Evolutionary conservation across 495 filamentous ascomycete genomes (phyloP), one percentile per base, ranked within the genome.

Genomic region (Penicillium roqueforti): DNA sequence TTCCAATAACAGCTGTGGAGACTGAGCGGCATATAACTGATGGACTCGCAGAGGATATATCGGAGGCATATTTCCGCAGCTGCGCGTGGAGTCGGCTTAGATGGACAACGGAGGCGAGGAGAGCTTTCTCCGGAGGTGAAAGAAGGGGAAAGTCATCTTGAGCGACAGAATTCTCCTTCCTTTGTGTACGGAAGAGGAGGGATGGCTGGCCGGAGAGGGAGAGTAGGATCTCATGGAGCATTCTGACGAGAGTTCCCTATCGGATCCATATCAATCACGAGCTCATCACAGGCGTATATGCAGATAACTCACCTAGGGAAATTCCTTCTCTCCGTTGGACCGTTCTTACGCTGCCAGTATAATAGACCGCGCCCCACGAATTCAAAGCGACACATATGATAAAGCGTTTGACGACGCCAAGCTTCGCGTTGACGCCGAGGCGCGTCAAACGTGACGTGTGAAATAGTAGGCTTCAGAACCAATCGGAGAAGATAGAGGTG

Each of bases 161-260:
- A 62, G 68, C 51, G 49, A 69, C 59, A 53, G 66, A 61, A 63
- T 76, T 57, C 59, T 68, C 59, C 38, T 75, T 59, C 41, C 59
- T 38, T 19, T 72, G 55, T 57, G 76, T 51, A 54, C 74, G 73
- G 72, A 97, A 87, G 60, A 97, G 83, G 41, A 91, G 84, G 50
- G 92, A 97, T 23, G 89, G 86, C 72, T 96, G 89, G 47, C 92
- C 92, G 58, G 91, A 93, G 68, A 98, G 86, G 65, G 89, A 89
- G 67, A 98, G 86, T 60, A 98, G 81, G 71, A 98, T 86, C 75
- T 98, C 93, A 77, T 97, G 92, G 65, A 97, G 87, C 92, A 97
- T 97, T 70, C 68, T 78, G 71, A 53, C 51, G 64, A 55, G 13
- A 57, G 53, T 42, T 70, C 60, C 38, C 71, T 76, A 55, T 37